phyloP scores from a whole-genome alignment of 176 grass and related monocot species.

The Musa acuminata region DNA sequence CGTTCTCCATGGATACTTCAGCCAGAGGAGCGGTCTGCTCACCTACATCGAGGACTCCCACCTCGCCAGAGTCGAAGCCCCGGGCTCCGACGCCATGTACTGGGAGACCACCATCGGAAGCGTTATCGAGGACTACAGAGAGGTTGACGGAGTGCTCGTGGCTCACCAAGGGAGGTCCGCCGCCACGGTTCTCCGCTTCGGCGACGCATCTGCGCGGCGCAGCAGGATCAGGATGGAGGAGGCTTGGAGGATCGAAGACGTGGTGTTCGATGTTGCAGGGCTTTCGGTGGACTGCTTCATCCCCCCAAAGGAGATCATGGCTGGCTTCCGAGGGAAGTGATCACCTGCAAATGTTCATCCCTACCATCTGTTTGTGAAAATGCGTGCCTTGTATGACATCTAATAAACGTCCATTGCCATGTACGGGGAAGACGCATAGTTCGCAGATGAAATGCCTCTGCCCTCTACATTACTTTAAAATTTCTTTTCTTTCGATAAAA shows the following conservation, averaged over 20 bases:
- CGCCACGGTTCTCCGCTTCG: slow-evolving; percentile 27
- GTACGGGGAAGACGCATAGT: no score
- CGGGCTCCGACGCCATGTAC: slow-evolving; percentile 28
- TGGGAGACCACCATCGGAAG: slow-evolving; percentile 45
- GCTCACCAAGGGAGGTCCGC: slow-evolving; percentile 32
- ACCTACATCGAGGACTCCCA: slow-evolving; percentile 39
- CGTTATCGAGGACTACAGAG: slow-evolving; percentile 24
- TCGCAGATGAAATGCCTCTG: no score
- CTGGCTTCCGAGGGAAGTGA: no score
- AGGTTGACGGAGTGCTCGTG: slow-evolving; percentile 25
- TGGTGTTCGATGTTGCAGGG: slow-evolving; percentile 38
- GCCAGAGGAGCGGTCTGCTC: slow-evolving; percentile 34
- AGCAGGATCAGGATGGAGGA: slow-evolving; percentile 24
- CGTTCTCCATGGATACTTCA: slow-evolving; percentile 40
- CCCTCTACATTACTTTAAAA: no score
- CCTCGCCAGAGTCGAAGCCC: slow-evolving; percentile 27
- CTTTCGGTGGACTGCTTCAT: slow-evolving; percentile 37
- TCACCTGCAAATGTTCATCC: no score
- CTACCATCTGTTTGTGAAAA: no score
- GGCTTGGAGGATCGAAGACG: slow-evolving; percentile 39
- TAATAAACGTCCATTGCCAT: no score
- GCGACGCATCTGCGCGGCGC: not conserved
- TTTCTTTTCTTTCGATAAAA: no score
- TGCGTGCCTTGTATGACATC: no score
- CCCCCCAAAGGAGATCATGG: slow-evolving; percentile 21